phyloP scores from a whole-genome alignment of 75 land plant species.

The Sequoia sempervirens region DNA sequence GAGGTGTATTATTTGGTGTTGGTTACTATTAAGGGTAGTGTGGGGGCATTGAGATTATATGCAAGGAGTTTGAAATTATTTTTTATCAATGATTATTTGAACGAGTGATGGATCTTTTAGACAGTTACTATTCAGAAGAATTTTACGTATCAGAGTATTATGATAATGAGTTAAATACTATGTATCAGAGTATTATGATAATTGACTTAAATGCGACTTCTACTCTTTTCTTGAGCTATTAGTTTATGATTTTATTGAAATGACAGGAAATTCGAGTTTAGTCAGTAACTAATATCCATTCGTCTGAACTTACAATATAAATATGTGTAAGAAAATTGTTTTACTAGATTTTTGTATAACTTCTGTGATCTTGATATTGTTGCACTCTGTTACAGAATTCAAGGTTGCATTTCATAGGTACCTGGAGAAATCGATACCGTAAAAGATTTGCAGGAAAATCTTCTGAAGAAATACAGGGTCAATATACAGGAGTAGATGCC shows the following conservation, averaged over 20 bases:
- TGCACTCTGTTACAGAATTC: slow-evolving; percentile 56
- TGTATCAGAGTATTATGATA: background rate
- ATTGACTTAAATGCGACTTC: background rate
- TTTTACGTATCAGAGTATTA: no score
- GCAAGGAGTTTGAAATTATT: background rate
- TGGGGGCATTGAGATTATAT: background rate
- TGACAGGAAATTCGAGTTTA: background rate
- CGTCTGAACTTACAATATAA: background rate
- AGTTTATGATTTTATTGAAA: background rate
- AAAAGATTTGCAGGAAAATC: slow-evolving; percentile 40
- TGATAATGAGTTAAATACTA: no score
- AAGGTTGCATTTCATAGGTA: slow-evolving; percentile 97
- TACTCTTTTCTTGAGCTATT: background rate
- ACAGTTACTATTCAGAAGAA: background rate
- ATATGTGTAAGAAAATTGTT: background rate
- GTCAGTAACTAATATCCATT: background rate
- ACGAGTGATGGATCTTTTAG: background rate
- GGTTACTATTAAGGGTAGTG: background rate
- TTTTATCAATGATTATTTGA: background rate
- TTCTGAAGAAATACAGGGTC: slow-evolving; percentile 14
- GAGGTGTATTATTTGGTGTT: no score
- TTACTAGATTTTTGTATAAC: background rate
- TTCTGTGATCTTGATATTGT: background rate
- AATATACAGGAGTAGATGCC: slow-evolving; percentile 7
- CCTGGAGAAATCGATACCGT: slow-evolving; percentile 92